Percentiles rank a stretch among this genome's conserved stretches.
Conservation (phyloP, 2,329 filamentous ascomycete species). For the Akanthomyces lecanii region DNA sequence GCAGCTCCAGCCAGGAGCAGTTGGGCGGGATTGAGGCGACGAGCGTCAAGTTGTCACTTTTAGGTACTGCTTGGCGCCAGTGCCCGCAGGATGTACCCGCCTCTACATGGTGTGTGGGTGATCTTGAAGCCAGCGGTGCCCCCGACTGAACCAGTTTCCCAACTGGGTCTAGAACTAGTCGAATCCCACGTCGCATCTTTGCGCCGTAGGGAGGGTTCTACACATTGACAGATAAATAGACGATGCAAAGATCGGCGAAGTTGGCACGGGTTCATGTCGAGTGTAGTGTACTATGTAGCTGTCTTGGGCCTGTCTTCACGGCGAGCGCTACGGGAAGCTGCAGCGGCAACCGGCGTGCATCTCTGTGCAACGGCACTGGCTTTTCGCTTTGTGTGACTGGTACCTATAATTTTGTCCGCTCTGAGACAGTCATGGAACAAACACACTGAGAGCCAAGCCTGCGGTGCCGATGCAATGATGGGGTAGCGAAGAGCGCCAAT, state of each 20-base stretch:
- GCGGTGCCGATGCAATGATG: too few relatives aligned
- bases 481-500: not conserved
- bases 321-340: not conserved
- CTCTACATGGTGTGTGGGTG: not conserved
- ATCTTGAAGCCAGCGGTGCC: not conserved
- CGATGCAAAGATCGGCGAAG: not conserved
- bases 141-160: conserved; percentile 1
- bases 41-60: not conserved
- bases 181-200: not conserved
- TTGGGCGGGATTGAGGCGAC: conserved; percentile 7
- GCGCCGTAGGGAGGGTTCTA: not conserved
- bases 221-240: too few relatives aligned
- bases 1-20: not conserved
- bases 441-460: too few relatives aligned
- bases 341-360: not conserved
- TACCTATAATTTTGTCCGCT: too few relatives aligned
- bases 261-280: not conserved
- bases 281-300: too few relatives aligned
- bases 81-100: conserved; percentile 2
- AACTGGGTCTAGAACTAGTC: conserved; percentile 5
- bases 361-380: not conserved
- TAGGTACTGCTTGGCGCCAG: not conserved
- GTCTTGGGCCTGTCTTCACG: not conserved
- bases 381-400: too few relatives aligned
- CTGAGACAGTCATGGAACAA: too few relatives aligned